These are phyloP conservation scores for Chaetomium sp. DNA, from an alignment of 2,329 filamentous ascomycete species.

Conservation along the genomic window DNA sequence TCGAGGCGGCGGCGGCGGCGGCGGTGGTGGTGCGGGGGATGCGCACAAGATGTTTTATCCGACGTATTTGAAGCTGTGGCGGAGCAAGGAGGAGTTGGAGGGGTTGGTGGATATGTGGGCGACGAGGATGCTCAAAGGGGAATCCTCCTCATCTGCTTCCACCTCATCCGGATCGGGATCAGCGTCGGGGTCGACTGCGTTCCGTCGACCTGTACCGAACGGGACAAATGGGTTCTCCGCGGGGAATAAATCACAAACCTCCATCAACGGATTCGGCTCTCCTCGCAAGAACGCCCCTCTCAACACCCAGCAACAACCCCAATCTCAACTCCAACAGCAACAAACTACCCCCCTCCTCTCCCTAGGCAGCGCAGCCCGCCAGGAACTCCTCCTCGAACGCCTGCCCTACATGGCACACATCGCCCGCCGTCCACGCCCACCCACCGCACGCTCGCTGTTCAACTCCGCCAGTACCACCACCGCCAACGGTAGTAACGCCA, in stretches of 20 bases:
- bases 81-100: constrained; percentile 73
- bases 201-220: constrained; percentile 1
- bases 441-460: no score
- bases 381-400: constrained; percentile 74
- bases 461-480: no score
- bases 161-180: constrained; percentile 24
- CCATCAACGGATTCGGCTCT: no score
- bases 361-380: constrained; percentile 59
- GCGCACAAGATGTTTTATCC: constrained; percentile 91
- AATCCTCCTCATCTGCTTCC: constrained; percentile 31
- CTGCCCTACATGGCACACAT: constrained; percentile 80
- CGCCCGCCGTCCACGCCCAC: constrained; percentile 33
- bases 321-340: not conserved
- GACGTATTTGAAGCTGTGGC: constrained; percentile 75
- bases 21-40: constrained; percentile 43
- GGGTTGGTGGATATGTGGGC: constrained; percentile 66
- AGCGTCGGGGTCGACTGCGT: constrained; percentile 4
- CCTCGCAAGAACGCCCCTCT: no score
- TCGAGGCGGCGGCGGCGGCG: no score
- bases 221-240: not conserved
- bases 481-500: no score
- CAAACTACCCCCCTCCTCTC: constrained; percentile 38
- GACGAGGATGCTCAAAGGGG: constrained; percentile 51
- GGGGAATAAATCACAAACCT: no score
- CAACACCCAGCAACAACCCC: no score